Conservation (phyloP, 495 filamentous ascomycete genomes). For the Hypoxylon trugodes region DNA sequence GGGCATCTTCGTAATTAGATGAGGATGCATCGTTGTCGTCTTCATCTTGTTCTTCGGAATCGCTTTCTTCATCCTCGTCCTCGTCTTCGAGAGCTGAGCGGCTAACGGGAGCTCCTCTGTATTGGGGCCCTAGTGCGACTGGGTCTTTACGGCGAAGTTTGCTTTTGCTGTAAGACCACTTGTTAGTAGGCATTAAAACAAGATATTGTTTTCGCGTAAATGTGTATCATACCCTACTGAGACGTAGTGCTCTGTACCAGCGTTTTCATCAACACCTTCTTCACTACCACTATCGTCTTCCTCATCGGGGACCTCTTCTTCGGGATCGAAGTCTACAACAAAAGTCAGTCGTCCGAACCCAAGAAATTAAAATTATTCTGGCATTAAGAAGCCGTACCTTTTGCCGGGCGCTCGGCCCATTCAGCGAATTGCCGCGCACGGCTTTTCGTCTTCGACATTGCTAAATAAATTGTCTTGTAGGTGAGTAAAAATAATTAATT, state of each 20-base stretch:
- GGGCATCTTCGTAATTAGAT: slow-evolving; percentile 36
- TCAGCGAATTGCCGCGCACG: slow-evolving; percentile 51
- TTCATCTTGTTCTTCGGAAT: slow-evolving; percentile 51
- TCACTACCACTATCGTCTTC: slow-evolving; percentile 64
- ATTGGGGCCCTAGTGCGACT: slow-evolving; percentile 76
- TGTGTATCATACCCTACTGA: slow-evolving; percentile 69
- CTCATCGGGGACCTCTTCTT: slow-evolving; percentile 68
- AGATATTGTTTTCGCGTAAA: slow-evolving; percentile 5
- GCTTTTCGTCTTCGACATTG: slow-evolving; percentile 49
- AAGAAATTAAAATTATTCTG: neutral
- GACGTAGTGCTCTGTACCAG: slow-evolving; percentile 83
- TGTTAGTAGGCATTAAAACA: slow-evolving; percentile 1
- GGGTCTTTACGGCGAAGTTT: slow-evolving; percentile 79
- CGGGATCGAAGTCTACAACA: slow-evolving; percentile 82
- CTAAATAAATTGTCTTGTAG: neutral
- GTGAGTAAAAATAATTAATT: neutral
- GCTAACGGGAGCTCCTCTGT: slow-evolving; percentile 80
- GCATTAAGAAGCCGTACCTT: slow-evolving; percentile 42
- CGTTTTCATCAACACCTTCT: slow-evolving; percentile 59
- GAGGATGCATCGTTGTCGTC: slow-evolving; percentile 25
- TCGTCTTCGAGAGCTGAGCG: slow-evolving; percentile 68
- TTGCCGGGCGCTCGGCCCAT: slow-evolving; percentile 50
- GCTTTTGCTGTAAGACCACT: slow-evolving; percentile 68
- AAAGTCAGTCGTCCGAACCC: slow-evolving; percentile 16
- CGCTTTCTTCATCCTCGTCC: slow-evolving; percentile 51